phyloP scores from a whole-genome alignment of 805 yeast species.

The Tetrapisispora namnaoensis region DNA sequence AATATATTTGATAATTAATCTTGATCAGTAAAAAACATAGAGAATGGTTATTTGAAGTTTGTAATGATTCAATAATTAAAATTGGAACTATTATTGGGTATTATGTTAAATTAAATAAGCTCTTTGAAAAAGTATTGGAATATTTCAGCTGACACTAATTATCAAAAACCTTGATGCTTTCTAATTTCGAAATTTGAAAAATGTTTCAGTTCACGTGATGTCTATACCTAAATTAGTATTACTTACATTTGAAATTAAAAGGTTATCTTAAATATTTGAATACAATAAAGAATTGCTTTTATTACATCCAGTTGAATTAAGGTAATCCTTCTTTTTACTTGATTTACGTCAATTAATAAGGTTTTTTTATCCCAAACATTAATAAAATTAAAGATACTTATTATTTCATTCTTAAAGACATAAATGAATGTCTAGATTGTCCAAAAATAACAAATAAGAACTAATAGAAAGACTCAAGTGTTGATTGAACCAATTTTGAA shows the following conservation, averaged over 20 bases:
- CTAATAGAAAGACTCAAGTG: neutral
- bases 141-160: neutral
- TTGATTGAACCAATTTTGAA: neutral
- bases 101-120: neutral
- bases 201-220: neutral
- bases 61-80: too few species aligned
- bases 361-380: too few species aligned
- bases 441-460: neutral
- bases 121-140: neutral
- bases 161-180: neutral
- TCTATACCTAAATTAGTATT: neutral
- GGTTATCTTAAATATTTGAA: too few species aligned
- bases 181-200: too few species aligned
- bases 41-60: too few species aligned
- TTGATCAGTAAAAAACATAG: neutral
- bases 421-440: neutral
- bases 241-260: neutral
- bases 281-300: too few species aligned
- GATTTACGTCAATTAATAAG: too few species aligned
- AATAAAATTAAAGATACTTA: too few species aligned
- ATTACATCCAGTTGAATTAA: too few species aligned
- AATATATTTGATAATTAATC: neutral
- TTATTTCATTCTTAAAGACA: neutral
- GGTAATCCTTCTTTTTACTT: too few species aligned
- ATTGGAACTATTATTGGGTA: too few species aligned